Evolutionary conservation across 345 rosid species (phyloP).

Genomic region (Mallotus nudiflorus): DNA sequence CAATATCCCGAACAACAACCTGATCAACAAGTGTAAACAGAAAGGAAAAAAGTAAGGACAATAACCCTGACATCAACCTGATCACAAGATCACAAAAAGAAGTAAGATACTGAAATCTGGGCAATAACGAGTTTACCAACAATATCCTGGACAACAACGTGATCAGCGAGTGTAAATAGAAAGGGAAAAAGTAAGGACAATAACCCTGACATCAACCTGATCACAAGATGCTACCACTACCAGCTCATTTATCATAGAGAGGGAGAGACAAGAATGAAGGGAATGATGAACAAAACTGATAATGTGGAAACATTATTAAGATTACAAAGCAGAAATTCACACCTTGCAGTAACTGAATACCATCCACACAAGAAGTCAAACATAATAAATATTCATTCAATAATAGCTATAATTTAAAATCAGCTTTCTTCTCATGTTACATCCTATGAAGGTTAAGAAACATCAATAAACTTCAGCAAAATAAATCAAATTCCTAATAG

Average conservation of each 20-base stretch:
- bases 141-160: slow-evolving; percentile 86
- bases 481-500: not conserved
- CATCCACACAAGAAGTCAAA: not conserved
- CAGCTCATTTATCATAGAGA: not conserved
- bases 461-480: not conserved
- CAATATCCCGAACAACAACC: slow-evolving; percentile 85
- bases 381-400: not conserved
- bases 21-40: slow-evolving; percentile 29
- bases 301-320: not conserved
- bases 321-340: not conserved
- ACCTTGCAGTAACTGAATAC: not conserved
- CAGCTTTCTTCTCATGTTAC: not conserved
- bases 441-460: not conserved
- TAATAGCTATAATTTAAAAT: not conserved
- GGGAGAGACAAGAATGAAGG: not conserved
- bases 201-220: too few relatives aligned
- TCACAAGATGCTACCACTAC: not conserved
- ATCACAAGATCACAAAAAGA: too few relatives aligned
- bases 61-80: too few relatives aligned
- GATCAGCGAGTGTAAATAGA: slow-evolving; percentile 19
- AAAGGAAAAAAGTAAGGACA: not conserved
- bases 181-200: not conserved
- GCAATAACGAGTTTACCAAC: slow-evolving; percentile 62
- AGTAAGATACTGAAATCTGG: too few relatives aligned
- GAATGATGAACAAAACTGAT: not conserved